A percentile compares a stretch with the other conserved stretches of the same genome.
These are phyloP conservation scores for Sporothrix inflata DNA, from an alignment of 2,329 filamentous ascomycete species.

Conservation along the genomic window DNA sequence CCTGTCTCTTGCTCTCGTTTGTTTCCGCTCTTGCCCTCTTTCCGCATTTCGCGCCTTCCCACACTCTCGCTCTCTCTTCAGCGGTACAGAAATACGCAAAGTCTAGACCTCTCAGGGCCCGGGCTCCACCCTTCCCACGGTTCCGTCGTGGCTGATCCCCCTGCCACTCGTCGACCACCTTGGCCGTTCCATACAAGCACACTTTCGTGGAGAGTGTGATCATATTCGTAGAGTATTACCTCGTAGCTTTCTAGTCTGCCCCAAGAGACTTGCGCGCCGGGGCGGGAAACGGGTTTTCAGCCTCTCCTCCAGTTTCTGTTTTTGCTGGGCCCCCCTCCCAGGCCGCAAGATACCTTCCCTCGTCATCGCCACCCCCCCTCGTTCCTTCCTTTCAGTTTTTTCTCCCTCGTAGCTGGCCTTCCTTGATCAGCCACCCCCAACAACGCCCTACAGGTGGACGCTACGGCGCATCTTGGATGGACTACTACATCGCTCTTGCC, in stretches of 20 bases:
- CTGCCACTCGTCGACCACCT: background rate
- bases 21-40: background rate
- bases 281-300: conserved; percentile 5
- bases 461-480: conserved; percentile 11
- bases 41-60: conserved; percentile 3
- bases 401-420: background rate
- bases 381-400: background rate
- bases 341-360: background rate
- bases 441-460: background rate
- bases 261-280: background rate
- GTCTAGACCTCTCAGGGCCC: conserved; percentile 13
- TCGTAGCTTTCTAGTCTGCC: conserved; percentile 12
- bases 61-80: background rate
- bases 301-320: conserved; percentile 10
- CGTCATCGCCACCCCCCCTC: background rate
- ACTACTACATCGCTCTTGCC: background rate
- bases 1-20: background rate
- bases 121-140: background rate
- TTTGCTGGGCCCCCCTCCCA: background rate
- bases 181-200: too few species aligned
- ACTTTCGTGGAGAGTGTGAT: background rate
- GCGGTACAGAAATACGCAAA: background rate
- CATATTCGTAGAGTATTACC: background rate
- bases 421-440: background rate
- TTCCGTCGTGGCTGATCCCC: background rate